Evolutionary conservation across 129 eudicot species (phyloP).

Genomic region (Ambrosia trifida): DNA sequence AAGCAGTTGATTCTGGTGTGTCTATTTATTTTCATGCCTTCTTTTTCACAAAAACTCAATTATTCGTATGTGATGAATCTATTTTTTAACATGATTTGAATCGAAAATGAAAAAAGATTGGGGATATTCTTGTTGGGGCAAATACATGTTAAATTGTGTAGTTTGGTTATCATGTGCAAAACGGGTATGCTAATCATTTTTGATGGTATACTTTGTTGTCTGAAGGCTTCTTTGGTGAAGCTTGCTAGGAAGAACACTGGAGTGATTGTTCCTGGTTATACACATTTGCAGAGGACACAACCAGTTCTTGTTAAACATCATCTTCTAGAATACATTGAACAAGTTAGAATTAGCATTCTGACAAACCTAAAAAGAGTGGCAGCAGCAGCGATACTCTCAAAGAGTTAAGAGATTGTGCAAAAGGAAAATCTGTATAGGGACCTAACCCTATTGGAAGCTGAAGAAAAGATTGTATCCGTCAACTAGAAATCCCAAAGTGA

Average conservation of each 20-base stretch:
- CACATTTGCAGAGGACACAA: constrained; percentile 88
- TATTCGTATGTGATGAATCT: background rate
- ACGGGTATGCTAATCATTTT: background rate
- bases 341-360: constrained; percentile 39
- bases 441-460: too few species aligned
- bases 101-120: background rate
- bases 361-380: too few species aligned
- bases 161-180: background rate
- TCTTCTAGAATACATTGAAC: constrained; percentile 70
- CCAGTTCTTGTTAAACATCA: constrained; percentile 81
- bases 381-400: too few species aligned
- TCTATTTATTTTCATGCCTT: too few species aligned
- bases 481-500: too few species aligned
- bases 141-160: background rate
- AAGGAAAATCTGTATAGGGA: too few species aligned
- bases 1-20: background rate
- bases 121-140: background rate
- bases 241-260: constrained; percentile 73
- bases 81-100: background rate
- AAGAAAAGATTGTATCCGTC: too few species aligned
- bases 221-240: constrained; percentile 46
- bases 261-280: constrained; percentile 77
- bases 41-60: too few species aligned
- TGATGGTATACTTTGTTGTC: background rate
- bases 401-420: too few species aligned